A percentile compares a stretch with the other conserved stretches of the same genome.
Evolutionary conservation across 1,284 basidiomycete genomes (phyloP).

Genomic region (Thecaphora thlaspeos): DNA sequence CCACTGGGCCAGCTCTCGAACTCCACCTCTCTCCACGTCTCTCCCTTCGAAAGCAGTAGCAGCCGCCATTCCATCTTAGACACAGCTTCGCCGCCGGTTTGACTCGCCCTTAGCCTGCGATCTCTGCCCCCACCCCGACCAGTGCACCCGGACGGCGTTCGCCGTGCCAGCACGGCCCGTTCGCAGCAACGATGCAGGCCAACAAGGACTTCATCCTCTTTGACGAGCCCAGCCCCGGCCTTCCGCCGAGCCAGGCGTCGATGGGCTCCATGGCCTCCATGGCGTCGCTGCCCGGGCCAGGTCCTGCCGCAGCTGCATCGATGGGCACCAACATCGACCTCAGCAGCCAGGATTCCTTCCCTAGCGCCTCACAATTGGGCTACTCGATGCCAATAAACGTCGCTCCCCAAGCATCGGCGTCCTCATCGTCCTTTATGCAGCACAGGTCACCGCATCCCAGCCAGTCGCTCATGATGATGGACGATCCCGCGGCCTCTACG

Average conservation of each 20-base stretch:
- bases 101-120: too few species aligned
- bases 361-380: neutral
- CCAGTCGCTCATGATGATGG: constrained; percentile 31
- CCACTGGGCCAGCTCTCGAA: too few species aligned
- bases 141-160: too few species aligned
- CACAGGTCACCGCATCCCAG: constrained; percentile 19
- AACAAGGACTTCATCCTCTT: constrained; percentile 45
- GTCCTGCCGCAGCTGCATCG: neutral
- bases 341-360: neutral
- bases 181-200: neutral
- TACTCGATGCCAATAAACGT: neutral
- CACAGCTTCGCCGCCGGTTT: too few species aligned
- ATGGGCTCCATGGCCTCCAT: neutral
- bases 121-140: too few species aligned
- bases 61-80: too few species aligned
- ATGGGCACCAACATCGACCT: neutral
- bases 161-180: too few species aligned
- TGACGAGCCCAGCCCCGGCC: constrained; percentile 27
- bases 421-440: constrained; percentile 21
- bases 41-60: too few species aligned
- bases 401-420: constrained; percentile 1
- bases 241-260: neutral
- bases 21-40: too few species aligned
- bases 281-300: constrained; percentile 1
- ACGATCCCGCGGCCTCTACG: constrained; percentile 16